Evolutionary conservation across 352 stramenopile species (phyloP).

Genomic region (Phytophthora idaei): DNA sequence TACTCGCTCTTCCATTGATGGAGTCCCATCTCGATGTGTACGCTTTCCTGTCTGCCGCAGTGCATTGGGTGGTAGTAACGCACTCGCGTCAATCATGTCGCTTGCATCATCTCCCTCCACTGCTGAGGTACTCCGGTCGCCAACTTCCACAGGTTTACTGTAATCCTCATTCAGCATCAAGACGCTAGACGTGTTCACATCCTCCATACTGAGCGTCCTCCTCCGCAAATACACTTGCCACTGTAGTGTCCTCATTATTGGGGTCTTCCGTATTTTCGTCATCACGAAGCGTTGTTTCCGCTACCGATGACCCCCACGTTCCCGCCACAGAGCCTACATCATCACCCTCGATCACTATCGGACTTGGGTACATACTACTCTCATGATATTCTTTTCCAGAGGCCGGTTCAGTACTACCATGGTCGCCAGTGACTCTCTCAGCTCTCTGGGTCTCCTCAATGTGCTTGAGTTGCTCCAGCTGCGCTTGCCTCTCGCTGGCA

Average conservation of each 20-base stretch:
- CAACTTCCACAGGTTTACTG: not conserved
- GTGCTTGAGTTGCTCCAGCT: not conserved
- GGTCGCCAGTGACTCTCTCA: not conserved
- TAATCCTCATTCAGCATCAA: not conserved
- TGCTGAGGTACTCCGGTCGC: not conserved
- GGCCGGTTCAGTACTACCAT: too few relatives aligned
- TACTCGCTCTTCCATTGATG: slow-evolving; percentile 1
- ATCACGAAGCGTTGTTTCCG: not conserved
- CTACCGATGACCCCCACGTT: not conserved
- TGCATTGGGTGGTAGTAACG: not conserved
- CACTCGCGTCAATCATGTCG: not conserved
- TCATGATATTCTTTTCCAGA: not conserved
- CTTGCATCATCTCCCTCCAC: not conserved
- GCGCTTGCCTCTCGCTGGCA: not conserved
- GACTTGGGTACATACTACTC: too few relatives aligned
- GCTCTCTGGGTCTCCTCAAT: not conserved
- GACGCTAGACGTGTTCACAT: not conserved
- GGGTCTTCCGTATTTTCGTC: not conserved
- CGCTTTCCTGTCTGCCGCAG: slow-evolving; percentile 2
- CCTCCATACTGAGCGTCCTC: not conserved
- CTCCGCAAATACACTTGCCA: not conserved
- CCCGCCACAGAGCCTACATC: not conserved
- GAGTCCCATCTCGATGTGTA: slow-evolving; percentile 6
- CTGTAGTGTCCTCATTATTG: not conserved
- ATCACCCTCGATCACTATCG: not conserved